Percentiles rank a stretch among this genome's conserved stretches.
Evolutionary conservation across 2,329 filamentous ascomycete genomes (phyloP).

Genomic region (Calonectria honghensis): DNA sequence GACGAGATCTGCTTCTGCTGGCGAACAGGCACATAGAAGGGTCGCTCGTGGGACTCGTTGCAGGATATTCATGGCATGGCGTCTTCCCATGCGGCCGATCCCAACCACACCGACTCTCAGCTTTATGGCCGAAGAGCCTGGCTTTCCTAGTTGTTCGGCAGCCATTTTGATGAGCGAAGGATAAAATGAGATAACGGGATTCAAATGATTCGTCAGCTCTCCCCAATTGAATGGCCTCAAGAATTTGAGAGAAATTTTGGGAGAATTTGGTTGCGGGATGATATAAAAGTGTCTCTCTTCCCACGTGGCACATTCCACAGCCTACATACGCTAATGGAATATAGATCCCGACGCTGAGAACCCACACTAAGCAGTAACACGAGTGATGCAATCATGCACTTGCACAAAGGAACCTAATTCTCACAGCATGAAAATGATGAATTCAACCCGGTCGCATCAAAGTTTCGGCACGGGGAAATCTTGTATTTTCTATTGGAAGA

Average conservation of each 20-base stretch:
- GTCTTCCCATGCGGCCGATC: neutral
- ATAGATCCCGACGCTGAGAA: neutral
- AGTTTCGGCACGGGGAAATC: neutral
- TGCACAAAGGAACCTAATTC: neutral
- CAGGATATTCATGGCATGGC: neutral
- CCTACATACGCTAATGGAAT: neutral
- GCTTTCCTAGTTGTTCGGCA: neutral
- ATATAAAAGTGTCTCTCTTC: neutral
- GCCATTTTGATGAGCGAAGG: neutral
- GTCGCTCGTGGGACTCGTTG: neutral
- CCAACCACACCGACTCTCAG: constrained; percentile 2
- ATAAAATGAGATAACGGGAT: neutral
- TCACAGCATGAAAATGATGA: neutral
- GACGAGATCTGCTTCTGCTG: neutral
- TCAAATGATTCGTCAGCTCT: neutral
- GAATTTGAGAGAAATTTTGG: neutral
- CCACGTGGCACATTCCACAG: neutral
- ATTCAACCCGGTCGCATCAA: neutral
- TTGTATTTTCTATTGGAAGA: neutral
- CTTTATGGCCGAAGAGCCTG: neutral
- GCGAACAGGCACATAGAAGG: neutral
- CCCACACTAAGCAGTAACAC: neutral
- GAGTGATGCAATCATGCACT: neutral
- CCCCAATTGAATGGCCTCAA: neutral
- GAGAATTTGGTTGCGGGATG: neutral